These are phyloP conservation scores for Populus euphratica DNA, from an alignment of 345 rosid species.

Conservation along the genomic window DNA sequence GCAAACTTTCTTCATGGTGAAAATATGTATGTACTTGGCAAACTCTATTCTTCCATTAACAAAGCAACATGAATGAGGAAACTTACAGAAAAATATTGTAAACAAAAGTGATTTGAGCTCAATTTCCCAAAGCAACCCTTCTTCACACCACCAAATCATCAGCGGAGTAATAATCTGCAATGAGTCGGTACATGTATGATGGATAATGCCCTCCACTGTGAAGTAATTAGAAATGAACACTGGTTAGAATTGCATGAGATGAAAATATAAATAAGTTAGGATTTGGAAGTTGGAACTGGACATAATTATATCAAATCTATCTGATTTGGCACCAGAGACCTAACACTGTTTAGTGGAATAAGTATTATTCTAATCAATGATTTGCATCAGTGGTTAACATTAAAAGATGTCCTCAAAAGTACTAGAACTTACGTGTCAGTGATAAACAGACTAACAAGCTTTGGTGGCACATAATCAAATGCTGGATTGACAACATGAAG, in stretches of 20 bases:
- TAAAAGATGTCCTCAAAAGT: conserved; percentile 4
- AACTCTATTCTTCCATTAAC: neutral
- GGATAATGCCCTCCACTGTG: conserved; percentile 97
- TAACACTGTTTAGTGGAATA: neutral
- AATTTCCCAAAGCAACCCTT: conserved; percentile 34
- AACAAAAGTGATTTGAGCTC: neutral
- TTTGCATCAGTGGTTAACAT: neutral
- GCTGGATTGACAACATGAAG: conserved; percentile 94
- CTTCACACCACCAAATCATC: conserved; percentile 81
- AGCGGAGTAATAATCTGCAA: conserved; percentile 94
- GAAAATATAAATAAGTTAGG: neutral
- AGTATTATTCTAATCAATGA: neutral
- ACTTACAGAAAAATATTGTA: conserved; percentile 1
- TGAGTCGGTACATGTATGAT: conserved; percentile 92
- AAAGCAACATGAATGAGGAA: neutral
- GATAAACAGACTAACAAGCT: conserved; percentile 91
- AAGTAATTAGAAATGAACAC: conserved; percentile 10
- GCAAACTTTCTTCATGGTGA: neutral
- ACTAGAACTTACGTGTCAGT: conserved; percentile 84
- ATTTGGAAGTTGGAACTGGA: neutral
- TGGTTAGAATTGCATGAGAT: neutral
- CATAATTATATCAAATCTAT: neutral
- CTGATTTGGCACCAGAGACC: neutral
- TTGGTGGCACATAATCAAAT: conserved; percentile 93
- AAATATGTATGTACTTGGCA: neutral